A percentile compares a stretch with the other conserved stretches of the same genome.
Conservation (phyloP, 106 monocot genomes). For the Alisma plantagoaquatica region DNA sequence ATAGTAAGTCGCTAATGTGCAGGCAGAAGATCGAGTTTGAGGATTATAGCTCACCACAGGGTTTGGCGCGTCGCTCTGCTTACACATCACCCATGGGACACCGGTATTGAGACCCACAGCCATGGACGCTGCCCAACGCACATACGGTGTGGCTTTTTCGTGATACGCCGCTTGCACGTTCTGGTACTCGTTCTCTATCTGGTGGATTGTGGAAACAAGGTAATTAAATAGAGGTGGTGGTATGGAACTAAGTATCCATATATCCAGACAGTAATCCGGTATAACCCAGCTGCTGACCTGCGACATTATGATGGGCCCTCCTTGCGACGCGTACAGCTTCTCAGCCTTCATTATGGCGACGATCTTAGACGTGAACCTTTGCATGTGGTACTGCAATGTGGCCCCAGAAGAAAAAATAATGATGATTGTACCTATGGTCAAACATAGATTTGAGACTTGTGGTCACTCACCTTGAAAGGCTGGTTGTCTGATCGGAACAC, state of each 20-base stretch:
- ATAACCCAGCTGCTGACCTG: too few species aligned
- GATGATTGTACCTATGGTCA: too few species aligned
- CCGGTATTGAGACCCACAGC: slow-evolving; percentile 52
- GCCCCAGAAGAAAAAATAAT: too few species aligned
- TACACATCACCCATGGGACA: slow-evolving; percentile 87
- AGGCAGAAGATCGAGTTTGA: too few species aligned
- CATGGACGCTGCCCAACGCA: slow-evolving; percentile 62
- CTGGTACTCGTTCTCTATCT: slow-evolving; percentile 5
- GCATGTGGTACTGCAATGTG: slow-evolving; percentile 19
- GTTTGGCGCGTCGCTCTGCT: slow-evolving; percentile 65
- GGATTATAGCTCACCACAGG: not conserved
- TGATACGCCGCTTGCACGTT: not conserved
- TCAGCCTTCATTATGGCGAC: slow-evolving; percentile 22
- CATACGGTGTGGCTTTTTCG: slow-evolving; percentile 22
- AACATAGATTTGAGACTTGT: too few species aligned
- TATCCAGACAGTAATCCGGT: too few species aligned
- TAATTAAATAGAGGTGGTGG: too few species aligned
- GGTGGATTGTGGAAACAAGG: not conserved
- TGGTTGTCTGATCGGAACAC: slow-evolving; percentile 54
- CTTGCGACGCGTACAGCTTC: slow-evolving; percentile 22
- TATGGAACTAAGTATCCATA: too few species aligned
- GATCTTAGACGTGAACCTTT: slow-evolving; percentile 12
- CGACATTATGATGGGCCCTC: slow-evolving; percentile 25
- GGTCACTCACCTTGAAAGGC: slow-evolving; percentile 64
- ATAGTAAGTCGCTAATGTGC: too few species aligned